A percentile compares a stretch with the other conserved stretches of the same genome.
These are phyloP conservation scores for Neofusicoccum umdonicola DNA, from an alignment of 2,329 filamentous ascomycete genomes.

Conservation along the genomic window DNA sequence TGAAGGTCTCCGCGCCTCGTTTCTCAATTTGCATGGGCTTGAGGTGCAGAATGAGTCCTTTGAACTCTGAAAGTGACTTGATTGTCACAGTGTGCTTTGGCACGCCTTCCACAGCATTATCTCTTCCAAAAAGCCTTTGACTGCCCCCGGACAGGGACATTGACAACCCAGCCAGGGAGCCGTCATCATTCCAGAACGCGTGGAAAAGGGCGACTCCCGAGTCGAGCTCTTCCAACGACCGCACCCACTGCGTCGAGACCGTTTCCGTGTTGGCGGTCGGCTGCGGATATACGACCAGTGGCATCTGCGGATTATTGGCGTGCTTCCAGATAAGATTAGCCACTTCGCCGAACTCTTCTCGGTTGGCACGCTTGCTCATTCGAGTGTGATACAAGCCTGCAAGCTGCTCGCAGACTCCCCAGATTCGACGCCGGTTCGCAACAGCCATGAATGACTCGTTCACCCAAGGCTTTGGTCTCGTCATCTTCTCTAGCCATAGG, in stretches of 20 bases:
- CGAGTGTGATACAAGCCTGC: background rate
- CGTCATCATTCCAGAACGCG: background rate
- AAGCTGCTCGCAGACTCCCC: background rate
- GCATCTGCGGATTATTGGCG: background rate
- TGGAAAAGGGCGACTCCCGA: background rate
- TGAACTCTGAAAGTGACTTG: background rate
- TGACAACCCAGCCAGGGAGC: background rate
- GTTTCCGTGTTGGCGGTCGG: background rate
- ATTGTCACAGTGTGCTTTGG: background rate
- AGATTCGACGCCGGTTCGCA: constrained; percentile 28
- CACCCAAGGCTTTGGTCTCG: constrained; percentile 23
- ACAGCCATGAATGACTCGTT: constrained; percentile 26
- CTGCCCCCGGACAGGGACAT: background rate
- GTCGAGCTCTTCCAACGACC: background rate
- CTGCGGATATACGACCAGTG: background rate
- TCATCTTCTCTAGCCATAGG: constrained; percentile 25
- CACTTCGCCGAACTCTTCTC: background rate
- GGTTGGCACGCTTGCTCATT: background rate
- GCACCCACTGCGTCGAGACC: background rate
- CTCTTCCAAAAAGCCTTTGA: background rate
- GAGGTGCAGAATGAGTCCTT: background rate
- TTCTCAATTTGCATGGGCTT: too few relatives aligned
- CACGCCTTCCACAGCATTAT: background rate
- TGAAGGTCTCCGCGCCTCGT: background rate
- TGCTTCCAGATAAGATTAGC: background rate